A percentile compares a stretch with the other conserved stretches of the same genome.
These are phyloP conservation scores for Ophiostoma montium DNA, from an alignment of 2,329 filamentous ascomycete species.

Conservation along the genomic window DNA sequence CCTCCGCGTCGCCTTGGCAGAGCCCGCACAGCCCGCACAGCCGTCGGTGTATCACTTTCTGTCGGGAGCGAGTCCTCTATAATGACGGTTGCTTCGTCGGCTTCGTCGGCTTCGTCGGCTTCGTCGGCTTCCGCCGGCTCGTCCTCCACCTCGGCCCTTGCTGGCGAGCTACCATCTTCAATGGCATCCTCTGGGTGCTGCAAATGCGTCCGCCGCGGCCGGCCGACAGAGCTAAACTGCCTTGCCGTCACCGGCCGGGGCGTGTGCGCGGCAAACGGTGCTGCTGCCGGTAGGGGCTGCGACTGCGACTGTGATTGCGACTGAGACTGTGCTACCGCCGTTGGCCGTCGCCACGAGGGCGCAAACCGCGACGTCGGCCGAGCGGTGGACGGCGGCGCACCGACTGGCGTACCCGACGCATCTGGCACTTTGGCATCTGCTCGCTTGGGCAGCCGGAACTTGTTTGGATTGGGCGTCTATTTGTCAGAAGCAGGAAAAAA, in stretches of 20 bases:
- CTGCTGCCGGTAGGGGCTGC: not conserved
- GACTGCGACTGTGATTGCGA: not conserved
- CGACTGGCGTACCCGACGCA: not conserved
- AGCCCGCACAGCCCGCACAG: not conserved
- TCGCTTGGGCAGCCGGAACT: not conserved
- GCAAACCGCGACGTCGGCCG: constrained; percentile 8
- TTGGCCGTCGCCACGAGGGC: constrained; percentile 2
- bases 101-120: not conserved
- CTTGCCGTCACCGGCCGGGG: not conserved
- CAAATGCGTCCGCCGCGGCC: not conserved
- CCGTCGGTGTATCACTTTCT: not conserved
- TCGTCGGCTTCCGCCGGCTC: no score
- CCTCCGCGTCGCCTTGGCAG: not conserved
- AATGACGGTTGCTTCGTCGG: not conserved
- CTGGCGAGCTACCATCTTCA: constrained; percentile 10
- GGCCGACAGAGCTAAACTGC: not conserved
- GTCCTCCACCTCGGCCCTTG: not conserved
- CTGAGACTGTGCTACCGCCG: not conserved
- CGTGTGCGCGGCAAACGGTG: not conserved
- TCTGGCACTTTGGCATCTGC: not conserved
- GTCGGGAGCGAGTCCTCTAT: not conserved
- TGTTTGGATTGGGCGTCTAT: constrained; percentile 1
- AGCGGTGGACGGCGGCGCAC: not conserved
- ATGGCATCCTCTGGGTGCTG: constrained; percentile 3
- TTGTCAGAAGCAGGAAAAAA: no score